Percentiles rank a stretch among this genome's conserved stretches.
Conservation (phyloP, 2,329 filamentous ascomycete species). For the Plectosphaerella cucumerina region DNA sequence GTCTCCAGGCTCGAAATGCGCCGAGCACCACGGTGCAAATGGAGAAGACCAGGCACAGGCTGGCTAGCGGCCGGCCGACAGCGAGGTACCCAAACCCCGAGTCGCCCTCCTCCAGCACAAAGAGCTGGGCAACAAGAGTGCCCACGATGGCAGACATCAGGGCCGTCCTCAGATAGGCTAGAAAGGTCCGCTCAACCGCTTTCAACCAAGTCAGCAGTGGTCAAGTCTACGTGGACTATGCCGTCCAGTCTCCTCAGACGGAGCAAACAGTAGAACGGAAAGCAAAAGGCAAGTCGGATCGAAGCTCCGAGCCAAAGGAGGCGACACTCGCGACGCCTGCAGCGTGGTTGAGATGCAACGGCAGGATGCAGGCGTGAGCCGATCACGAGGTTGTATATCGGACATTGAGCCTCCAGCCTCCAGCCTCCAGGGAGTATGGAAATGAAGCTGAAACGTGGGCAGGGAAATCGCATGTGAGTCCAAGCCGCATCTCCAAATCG, state of each 20-base stretch:
- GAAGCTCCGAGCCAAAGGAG: neutral
- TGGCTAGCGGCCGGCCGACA: constrained; percentile 55
- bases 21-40: constrained; percentile 29
- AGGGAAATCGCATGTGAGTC: too few relatives aligned
- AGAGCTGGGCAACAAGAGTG: constrained; percentile 63
- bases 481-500: too few relatives aligned
- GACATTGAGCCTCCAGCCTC: too few relatives aligned
- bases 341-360: too few relatives aligned
- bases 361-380: too few relatives aligned
- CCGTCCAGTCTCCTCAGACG: neutral
- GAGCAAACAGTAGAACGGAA: neutral
- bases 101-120: constrained; percentile 42
- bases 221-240: neutral
- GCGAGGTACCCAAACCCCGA: constrained; percentile 51
- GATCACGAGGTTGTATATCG: too few relatives aligned
- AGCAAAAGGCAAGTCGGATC: neutral
- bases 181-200: constrained; percentile 73
- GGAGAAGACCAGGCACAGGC: constrained; percentile 33
- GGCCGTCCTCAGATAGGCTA: constrained; percentile 69
- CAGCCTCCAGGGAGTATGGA: too few relatives aligned
- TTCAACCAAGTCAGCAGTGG: constrained; percentile 1
- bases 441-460: too few relatives aligned
- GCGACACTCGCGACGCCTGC: neutral
- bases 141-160: constrained; percentile 64
- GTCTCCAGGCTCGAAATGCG: constrained; percentile 23